These are phyloP conservation scores for Anisodus tanguticus DNA, from an alignment of 257 asterid genomes.

Conservation along the genomic window DNA sequence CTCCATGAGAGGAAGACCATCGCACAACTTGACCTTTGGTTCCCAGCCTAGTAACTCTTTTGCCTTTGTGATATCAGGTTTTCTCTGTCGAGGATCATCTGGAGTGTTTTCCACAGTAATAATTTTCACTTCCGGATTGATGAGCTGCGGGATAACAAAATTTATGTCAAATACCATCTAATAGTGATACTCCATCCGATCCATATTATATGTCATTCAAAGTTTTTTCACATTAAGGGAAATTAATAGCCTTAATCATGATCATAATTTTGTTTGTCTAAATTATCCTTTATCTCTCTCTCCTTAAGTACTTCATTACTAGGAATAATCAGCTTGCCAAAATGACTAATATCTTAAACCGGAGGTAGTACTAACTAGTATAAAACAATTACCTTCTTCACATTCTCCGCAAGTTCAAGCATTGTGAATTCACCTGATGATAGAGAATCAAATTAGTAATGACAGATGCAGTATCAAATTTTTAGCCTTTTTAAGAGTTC, in stretches of 20 bases:
- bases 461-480: neutral
- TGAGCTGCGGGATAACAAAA: conserved; percentile 55
- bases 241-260: neutral
- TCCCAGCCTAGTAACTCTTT: conserved; percentile 87
- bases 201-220: neutral
- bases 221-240: neutral
- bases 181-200: neutral
- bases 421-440: conserved; percentile 63
- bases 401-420: conserved; percentile 68
- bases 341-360: too few species aligned
- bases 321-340: too few species aligned
- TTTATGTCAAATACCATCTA: neutral
- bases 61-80: conserved; percentile 90
- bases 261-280: neutral
- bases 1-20: conserved; percentile 96
- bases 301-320: neutral
- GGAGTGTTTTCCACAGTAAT: conserved; percentile 89
- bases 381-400: conserved; percentile 48
- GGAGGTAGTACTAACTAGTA: neutral
- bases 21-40: conserved; percentile 78
- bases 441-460: neutral
- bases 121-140: conserved; percentile 76
- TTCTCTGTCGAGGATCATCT: conserved; percentile 96
- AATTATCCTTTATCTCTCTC: neutral
- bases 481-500: neutral